Base-by-base conservation (phyloP, 257 asterid genomes). In the Penstemon davidsonii region DNA sequence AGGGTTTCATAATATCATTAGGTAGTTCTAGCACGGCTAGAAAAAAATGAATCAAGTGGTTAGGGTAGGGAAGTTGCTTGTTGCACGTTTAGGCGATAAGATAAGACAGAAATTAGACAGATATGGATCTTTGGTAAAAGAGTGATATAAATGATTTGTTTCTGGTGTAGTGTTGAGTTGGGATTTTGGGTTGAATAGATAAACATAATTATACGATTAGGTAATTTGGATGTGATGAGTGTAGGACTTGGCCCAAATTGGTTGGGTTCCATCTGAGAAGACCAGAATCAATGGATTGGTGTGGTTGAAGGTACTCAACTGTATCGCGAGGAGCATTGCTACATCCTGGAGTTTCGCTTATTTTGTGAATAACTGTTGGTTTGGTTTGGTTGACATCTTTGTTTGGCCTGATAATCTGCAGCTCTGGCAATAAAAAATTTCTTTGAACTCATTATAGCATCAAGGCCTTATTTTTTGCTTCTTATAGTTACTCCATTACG, bases 341-440 rank as follows among this genome's bases (percentile, higher is more conserved):
- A 1, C 12, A 10, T 59, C 4, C 39, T 12, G 42, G 10, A 25
- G 33, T 0, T 25, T 25, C 33, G 33, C 1, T 25, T 25, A 25
- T 25, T 25, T 25, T 25, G 33, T 25, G 54, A 10, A 49, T 3
- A 1, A 15, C 4, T 11, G 10, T 13, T 52, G 42, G 55, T 61
- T 61, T 59, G 18, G 69, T 53, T 19, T 47, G 52, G 18, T 60
- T 8, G 19, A 55, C 42, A 9, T 42, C 44, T 49, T 8, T 62
- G 36, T 54, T 4, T 64, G 54, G 51, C 42, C 40, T 4, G 10
- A 56, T 50, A 47, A 5, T 57, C 38, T 4, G 19, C 51, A n/a
- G 44, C 9, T 50, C 9, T 38, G 43, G 65, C 33, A 47, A 19
- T 25, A 25, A 2, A 4, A 39, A 19, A 2, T 36, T 13, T 8